Evolutionary conservation across 805 yeast species (phyloP), one percentile per base, ranked within the genome.

Genomic region (Yarrowia divulgata): DNA sequence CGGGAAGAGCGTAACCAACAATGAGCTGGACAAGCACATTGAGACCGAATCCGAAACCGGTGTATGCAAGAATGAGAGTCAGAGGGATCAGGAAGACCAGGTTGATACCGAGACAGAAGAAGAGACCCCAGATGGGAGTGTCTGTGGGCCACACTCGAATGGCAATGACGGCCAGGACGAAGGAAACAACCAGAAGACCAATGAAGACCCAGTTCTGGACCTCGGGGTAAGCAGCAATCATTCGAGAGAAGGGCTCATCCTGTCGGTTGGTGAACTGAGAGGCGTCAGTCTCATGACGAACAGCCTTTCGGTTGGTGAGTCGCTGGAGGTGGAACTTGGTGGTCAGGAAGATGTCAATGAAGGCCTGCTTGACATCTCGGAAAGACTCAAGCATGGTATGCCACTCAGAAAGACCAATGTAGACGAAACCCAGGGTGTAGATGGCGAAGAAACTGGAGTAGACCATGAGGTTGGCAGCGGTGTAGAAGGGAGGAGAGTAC

Each of bases 181-280:
- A 82, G 77, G 83, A 77, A 40, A 84, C 77, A 1, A 80, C 71
- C 16, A 87, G 78, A 40, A 88, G 80, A 14, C 80, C 70, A 16
- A 85, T 69, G 40, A 85, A 89, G 90, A 92, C 88, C 88, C 88
- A 86, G 72, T 87, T 90, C 1, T 94, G 95, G 23, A 88, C 91
- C 71, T 89, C 91, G 37, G 83, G 83, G 76, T 88, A 88, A 8
- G 68, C 57, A 9, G 73, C 43, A 69, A 73, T 72, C 70, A 71
- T 52, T 39, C 71, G 68, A 14, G 71, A 66, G 63, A 69, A 70
- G 23, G 67, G 71, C 67, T 73, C 75, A 39, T 67, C 49, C 55
- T 72, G 66, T 40, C 69, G 63, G n/a, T 55, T 50, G 46, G 68
- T 63, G 49, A 63, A 54, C 66, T 69, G 58, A 19, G 69, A 66